Evolutionary conservation across 192 early-diverging fungal genomes (phyloP).

Genomic region (Rhizophagus clarus): DNA sequence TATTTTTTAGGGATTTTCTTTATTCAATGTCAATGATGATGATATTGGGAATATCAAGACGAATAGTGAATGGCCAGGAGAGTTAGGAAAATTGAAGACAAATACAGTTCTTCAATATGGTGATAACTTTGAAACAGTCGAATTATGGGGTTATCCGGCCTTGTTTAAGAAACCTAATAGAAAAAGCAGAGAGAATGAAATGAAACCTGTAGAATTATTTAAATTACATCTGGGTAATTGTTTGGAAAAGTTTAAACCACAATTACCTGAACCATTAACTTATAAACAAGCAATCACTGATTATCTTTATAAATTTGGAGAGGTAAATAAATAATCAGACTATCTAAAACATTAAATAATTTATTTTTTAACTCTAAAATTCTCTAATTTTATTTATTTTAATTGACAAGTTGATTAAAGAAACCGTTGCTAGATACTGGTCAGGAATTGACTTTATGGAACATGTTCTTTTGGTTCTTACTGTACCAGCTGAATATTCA

Average conservation of each 20-base stretch:
- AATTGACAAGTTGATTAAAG: constrained; percentile 1
- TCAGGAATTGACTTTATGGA: neutral
- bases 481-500: neutral
- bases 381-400: neutral
- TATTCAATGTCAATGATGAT: neutral
- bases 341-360: too few relatives aligned
- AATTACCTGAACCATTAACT: constrained; percentile 31
- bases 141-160: neutral
- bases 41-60: neutral
- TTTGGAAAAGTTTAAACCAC: neutral
- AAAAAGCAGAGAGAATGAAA: neutral
- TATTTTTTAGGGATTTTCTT: too few relatives aligned
- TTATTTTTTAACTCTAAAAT: too few relatives aligned
- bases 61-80: neutral
- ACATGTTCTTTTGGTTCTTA: neutral
- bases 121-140: neutral
- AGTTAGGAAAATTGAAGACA: neutral
- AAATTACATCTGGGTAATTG: neutral
- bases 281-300: neutral
- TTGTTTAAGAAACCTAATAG: neutral
- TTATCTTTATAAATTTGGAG: neutral
- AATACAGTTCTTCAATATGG: neutral
- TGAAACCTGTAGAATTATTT: neutral
- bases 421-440: neutral
- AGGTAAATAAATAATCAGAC: neutral